Base-by-base conservation (phyloP, 176 grass and related monocot species). In the Alopecurus myosuroides region DNA sequence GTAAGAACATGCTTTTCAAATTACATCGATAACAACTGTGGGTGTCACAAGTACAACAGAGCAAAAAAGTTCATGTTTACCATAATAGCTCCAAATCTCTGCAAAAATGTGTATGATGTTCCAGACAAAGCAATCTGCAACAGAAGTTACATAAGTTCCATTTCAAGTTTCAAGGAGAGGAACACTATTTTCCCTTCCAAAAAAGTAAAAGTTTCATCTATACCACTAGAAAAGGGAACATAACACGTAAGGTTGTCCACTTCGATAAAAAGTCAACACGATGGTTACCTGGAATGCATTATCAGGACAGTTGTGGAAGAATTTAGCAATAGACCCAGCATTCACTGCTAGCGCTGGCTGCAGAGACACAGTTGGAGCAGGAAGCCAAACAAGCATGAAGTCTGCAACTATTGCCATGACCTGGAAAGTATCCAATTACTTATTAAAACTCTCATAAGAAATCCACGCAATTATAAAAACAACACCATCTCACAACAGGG, bases 331-430 rank as follows among this genome's bases (percentile, higher is more conserved):
- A 55, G 89, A 79, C 74, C 97, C 97, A 77, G 88, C 86, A 86
- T 85, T 95, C 22, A 89, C 20, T 33, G 93, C 86, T 58, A 95
- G 81, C 60, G 93, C 84, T 84, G 91, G 84, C 71, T 89, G 83
- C 31, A 98, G 78, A 80, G 97, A 94, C 11, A 98, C 93, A 11
- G 93, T 98, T 81, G 97, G 97, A 89, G 97, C 97, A 81, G 97
- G 97, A 90, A 98, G 97, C 97, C 97, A 98, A 44, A 95, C 97
- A 60, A 98, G 93, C 97, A 98, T 98, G 79, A 98, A 98, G 90
- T 98, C 97, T 74, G 97, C 97, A 90, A 98, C 82, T 85, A 98
- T 94, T 49, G 97, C 97, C 97, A 98, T 98, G 75, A 94, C 84
- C 93, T 99, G 73, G 74, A 80, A 79, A 93, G 58, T 36, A 77